Conservation (phyloP, 2,329 filamentous ascomycete genomes). For the Calonectria henricotiae region DNA sequence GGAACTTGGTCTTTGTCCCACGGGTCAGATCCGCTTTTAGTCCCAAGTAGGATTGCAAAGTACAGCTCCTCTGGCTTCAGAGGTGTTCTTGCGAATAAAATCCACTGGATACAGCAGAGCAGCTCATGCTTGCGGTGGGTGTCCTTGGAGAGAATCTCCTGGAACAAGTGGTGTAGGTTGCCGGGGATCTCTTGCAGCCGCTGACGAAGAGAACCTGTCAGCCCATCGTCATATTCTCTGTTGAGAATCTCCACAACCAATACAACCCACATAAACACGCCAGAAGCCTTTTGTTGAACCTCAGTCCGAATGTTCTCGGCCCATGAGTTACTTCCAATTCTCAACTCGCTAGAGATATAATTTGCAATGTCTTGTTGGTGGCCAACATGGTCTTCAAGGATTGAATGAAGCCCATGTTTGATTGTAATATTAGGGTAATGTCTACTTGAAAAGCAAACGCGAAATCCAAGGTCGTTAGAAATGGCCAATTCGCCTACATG, state of each 20-base stretch:
- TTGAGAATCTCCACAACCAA: constrained; percentile 54
- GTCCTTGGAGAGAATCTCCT: not conserved
- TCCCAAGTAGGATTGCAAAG: not conserved
- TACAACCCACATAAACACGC: constrained; percentile 50
- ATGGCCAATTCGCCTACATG: not conserved
- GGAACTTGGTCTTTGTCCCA: not conserved
- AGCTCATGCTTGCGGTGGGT: not conserved
- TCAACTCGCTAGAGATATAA: not conserved
- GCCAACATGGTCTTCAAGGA: not conserved
- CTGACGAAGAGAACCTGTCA: not conserved
- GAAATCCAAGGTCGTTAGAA: not conserved
- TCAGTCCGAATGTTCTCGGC: not conserved
- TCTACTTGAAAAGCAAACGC: not conserved
- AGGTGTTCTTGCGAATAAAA: not conserved
- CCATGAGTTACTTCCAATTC: not conserved
- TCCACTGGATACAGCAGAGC: not conserved
- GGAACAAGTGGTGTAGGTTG: not conserved
- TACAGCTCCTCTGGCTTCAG: not conserved
- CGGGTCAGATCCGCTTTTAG: not conserved
- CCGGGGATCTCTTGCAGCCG: not conserved
- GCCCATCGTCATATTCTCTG: not conserved
- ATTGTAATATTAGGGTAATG: not conserved
- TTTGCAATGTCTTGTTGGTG: not conserved
- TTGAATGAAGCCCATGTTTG: not conserved
- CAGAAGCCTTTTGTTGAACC: not conserved